Percentiles rank a stretch among this genome's conserved stretches.
phyloP scores from a whole-genome alignment of 805 yeast species.

The Torulaspora maleeae region DNA sequence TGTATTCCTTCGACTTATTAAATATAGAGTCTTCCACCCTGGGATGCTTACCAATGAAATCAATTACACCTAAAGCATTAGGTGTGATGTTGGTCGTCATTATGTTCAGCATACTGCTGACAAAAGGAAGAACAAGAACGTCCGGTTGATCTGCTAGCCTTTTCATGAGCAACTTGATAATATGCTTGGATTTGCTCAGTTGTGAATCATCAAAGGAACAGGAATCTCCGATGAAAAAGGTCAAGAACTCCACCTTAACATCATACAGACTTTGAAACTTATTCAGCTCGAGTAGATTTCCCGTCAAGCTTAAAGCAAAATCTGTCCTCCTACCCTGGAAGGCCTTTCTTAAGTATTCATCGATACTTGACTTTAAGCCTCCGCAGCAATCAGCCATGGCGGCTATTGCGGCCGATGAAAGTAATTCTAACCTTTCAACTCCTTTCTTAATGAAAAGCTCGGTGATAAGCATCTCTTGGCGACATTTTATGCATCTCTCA shows the following conservation, averaged over 20 bases:
- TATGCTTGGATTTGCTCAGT: neutral
- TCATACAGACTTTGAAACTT: conserved; percentile 11
- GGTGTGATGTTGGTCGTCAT: neutral
- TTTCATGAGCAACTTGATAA: conserved; percentile 1
- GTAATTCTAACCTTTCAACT: neutral
- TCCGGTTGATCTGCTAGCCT: conserved; percentile 3
- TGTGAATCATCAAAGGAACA: neutral
- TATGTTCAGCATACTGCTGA: neutral
- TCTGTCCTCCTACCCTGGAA: neutral
- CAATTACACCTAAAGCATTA: neutral
- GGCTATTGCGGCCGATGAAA: conserved; percentile 11
- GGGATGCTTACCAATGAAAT: neutral
- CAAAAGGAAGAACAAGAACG: conserved; percentile 2
- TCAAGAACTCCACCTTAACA: conserved; percentile 11
- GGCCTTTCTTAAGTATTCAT: conserved; percentile 7
- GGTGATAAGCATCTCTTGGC: neutral
- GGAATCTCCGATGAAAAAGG: conserved; percentile 10
- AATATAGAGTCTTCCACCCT: neutral
- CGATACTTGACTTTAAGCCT: conserved; percentile 7
- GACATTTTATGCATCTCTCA: conserved; percentile 7
- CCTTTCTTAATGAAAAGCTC: conserved; percentile 1
- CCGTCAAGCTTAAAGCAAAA: conserved; percentile 6
- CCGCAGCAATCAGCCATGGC: conserved; percentile 13
- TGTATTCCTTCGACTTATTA: neutral
- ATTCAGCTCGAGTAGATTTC: conserved; percentile 1